phyloP scores from a whole-genome alignment of 2,329 filamentous ascomycete genomes.

The Coniella lustricola region DNA sequence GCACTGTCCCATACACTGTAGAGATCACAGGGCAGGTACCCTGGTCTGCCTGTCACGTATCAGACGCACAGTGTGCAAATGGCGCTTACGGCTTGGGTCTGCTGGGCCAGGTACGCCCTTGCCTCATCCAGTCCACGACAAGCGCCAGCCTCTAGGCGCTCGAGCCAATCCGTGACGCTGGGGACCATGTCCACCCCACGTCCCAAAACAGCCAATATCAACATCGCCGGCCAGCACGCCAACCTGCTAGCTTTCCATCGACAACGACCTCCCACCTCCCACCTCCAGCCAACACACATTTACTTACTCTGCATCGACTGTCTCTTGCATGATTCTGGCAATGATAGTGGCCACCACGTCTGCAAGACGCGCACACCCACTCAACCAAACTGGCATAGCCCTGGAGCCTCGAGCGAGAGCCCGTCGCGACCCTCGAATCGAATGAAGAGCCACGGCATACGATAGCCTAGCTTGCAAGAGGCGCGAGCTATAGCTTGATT shows the following conservation, averaged over 20 bases:
- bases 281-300: background rate
- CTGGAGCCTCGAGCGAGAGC: no score
- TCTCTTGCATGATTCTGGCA: no score
- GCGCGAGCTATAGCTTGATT: background rate
- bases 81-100: background rate
- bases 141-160: background rate
- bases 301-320: no score
- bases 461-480: background rate
- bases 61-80: background rate
- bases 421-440: background rate
- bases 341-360: no score
- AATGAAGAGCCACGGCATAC: background rate
- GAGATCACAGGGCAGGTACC: no score
- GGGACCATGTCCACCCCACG: background rate
- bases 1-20: no score
- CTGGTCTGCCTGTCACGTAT: no score
- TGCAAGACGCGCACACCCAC: no score
- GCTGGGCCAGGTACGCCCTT: background rate
- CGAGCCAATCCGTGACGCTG: background rate
- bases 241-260: no score
- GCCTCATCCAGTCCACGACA: background rate
- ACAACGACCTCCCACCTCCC: background rate
- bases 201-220: constrained; percentile 1
- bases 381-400: no score
- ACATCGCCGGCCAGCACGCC: background rate